Evolutionary conservation across 768 basidiomycete genomes (phyloP).

Genomic region (Lentinus brumalis): DNA sequence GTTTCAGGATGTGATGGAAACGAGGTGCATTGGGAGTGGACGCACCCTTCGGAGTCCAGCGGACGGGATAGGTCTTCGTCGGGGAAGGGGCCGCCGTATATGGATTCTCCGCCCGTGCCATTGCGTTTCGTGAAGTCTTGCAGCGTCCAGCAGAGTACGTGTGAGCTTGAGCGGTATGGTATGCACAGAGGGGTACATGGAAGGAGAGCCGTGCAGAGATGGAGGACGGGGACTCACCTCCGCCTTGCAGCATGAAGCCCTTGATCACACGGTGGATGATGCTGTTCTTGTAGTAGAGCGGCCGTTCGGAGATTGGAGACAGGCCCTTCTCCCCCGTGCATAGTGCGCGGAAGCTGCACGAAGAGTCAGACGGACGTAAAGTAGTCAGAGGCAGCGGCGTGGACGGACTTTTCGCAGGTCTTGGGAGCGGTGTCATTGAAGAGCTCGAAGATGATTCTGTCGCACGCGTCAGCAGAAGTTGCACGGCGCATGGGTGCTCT

Average conservation of each 20-base stretch:
- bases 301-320: conserved; percentile 60
- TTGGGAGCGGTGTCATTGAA: conserved; percentile 73
- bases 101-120: conserved; percentile 80
- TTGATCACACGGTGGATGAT: conserved; percentile 79
- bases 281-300: conserved; percentile 81
- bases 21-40: conserved; percentile 1
- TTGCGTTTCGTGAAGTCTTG: conserved; percentile 79
- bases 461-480: neutral
- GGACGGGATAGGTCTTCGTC: conserved; percentile 74
- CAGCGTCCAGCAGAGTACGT: neutral
- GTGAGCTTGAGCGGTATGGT: neutral
- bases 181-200: too few species aligned
- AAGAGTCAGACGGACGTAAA: neutral
- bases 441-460: conserved; percentile 74
- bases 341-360: conserved; percentile 75
- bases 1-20: neutral
- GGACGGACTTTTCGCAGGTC: conserved; percentile 75
- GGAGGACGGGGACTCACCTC: conserved; percentile 47
- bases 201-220: too few species aligned
- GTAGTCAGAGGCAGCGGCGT: neutral
- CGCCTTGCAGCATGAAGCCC: conserved; percentile 81
- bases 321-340: conserved; percentile 87
- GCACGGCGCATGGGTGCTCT: conserved; percentile 9
- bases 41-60: conserved; percentile 65
- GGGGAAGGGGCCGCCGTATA: conserved; percentile 72